These are phyloP conservation scores for Rhodamnia argentea DNA, from an alignment of 345 rosid genomes.

Conservation along the genomic window DNA sequence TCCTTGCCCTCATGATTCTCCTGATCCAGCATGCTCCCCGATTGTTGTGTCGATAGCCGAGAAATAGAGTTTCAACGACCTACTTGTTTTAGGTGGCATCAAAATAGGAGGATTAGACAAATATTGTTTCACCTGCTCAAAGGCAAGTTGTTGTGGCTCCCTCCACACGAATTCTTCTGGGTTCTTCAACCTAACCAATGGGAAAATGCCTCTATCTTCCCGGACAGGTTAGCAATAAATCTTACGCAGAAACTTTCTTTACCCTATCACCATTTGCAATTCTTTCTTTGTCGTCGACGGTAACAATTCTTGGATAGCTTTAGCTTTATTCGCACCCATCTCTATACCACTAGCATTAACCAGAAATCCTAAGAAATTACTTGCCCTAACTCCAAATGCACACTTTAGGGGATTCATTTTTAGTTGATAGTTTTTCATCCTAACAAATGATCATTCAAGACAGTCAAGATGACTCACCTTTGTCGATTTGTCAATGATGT, in stretches of 20 bases:
- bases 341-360: not conserved
- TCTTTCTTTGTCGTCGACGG: not conserved
- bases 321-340: not conserved
- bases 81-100: not conserved
- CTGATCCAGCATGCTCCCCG: not conserved
- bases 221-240: not conserved
- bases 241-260: not conserved
- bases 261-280: not conserved
- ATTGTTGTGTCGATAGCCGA: not conserved
- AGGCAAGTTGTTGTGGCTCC: not conserved
- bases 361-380: not conserved
- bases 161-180: too few species aligned
- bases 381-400: not conserved
- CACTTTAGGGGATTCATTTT: not conserved
- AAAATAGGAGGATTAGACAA: not conserved
- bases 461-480: not conserved
- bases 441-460: not conserved
- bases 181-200: not conserved
- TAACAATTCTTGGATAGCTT: not conserved
- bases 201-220: not conserved
- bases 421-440: not conserved
- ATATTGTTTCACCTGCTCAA: not conserved
- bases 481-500: not conserved
- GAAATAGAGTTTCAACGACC: not conserved
- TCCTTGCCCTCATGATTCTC: not conserved